Conservation (phyloP, 1,284 basidiomycete genomes). For the Coniophora puteana region DNA sequence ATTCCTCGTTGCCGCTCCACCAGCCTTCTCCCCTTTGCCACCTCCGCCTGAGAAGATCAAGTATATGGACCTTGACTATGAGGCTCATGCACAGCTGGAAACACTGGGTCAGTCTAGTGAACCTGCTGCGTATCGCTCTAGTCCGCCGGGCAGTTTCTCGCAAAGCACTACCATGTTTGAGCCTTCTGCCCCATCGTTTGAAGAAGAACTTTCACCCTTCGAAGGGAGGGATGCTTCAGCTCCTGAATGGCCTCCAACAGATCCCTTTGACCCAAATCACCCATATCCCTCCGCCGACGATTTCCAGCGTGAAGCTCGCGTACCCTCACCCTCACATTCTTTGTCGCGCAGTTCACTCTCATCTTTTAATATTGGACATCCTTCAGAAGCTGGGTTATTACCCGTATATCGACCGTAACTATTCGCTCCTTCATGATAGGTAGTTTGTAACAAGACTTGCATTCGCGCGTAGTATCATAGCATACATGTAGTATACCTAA, state of each 20-base stretch:
- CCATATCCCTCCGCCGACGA: too few species aligned
- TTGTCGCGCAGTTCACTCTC: background rate
- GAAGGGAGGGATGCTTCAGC: conserved; percentile 9
- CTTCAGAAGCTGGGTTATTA: background rate
- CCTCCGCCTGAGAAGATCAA: conserved; percentile 39
- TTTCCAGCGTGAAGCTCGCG: too few species aligned
- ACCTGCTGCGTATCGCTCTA: conserved; percentile 23
- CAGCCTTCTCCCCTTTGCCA: conserved; percentile 29
- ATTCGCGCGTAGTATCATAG: conserved; percentile 9
- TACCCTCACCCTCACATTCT: background rate
- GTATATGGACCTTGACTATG: conserved; percentile 36
- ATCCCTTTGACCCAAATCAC: too few species aligned
- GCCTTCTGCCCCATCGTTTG: conserved; percentile 34
- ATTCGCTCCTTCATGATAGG: too few species aligned
- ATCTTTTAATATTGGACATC: background rate
- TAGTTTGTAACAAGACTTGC: too few species aligned
- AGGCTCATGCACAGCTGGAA: conserved; percentile 24
- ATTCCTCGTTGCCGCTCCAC: conserved; percentile 3
- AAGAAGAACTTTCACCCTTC: conserved; percentile 26
- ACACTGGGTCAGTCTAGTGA: conserved; percentile 29
- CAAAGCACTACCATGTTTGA: too few species aligned
- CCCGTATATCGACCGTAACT: too few species aligned
- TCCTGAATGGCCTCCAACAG: too few species aligned
- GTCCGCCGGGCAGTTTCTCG: too few species aligned
- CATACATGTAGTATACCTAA: conserved; percentile 21